These are phyloP conservation scores for Cryptomeria japonica DNA, from an alignment of 75 land plant genomes.

Conservation along the genomic window DNA sequence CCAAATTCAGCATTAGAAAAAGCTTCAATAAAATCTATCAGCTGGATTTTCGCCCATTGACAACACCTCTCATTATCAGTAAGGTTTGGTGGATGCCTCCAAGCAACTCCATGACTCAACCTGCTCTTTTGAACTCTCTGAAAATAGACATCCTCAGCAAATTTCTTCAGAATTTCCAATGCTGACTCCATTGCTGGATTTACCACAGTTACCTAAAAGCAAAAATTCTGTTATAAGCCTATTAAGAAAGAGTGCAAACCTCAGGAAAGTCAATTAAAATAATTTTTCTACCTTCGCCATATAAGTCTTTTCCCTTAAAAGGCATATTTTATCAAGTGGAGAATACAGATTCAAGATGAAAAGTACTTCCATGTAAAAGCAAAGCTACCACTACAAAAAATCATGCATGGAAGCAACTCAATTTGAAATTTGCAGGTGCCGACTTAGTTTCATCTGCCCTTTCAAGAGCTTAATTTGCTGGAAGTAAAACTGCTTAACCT, in stretches of 20 bases:
- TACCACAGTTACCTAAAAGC: slow-evolving; percentile 51
- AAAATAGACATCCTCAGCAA: slow-evolving; percentile 52
- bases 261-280: not conserved
- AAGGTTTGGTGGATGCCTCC: slow-evolving; percentile 67
- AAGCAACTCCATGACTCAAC: slow-evolving; percentile 82
- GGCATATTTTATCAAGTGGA: not conserved
- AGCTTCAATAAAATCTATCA: slow-evolving; percentile 77
- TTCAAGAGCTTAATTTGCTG: not conserved
- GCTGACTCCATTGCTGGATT: slow-evolving; percentile 87
- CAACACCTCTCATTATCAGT: slow-evolving; percentile 26
- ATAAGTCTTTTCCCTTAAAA: not conserved
- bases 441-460: not conserved
- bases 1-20: slow-evolving; percentile 71
- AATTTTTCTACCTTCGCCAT: not conserved
- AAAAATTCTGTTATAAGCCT: not conserved
- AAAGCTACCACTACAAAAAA: not conserved
- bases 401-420: not conserved
- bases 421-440: not conserved
- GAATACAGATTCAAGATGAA: not conserved
- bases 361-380: not conserved
- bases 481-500: no score
- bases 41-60: slow-evolving; percentile 77
- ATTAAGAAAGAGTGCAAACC: not conserved
- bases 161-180: slow-evolving; percentile 48
- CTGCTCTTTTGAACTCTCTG: slow-evolving; percentile 52